Base-by-base conservation (phyloP, 805 yeast species). In the Maudiozyma turicensis region DNA sequence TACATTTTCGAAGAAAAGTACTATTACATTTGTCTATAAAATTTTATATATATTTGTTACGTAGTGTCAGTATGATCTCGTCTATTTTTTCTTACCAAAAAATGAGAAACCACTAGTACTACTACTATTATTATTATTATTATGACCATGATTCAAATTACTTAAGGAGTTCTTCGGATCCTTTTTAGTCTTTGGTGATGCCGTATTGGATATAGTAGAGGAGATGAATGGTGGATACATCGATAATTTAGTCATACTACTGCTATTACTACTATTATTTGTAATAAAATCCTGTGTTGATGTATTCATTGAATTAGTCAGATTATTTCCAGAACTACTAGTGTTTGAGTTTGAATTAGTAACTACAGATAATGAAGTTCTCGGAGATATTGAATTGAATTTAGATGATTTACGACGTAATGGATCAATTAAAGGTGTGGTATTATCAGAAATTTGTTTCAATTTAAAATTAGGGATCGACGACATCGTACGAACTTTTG, bases 11-110 rank as follows among this genome's bases (percentile, higher is more conserved):
- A 32, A 32, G 7, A 32, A 8, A 8, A 10, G 7, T 32, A 32
- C 13, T 14, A n/a, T 35, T n/a, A 13, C 14, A 6, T 35, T 6
- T 35, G 8, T 35, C 38, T 35, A 35, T 39, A 28, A 41, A 33
- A 32, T 9, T 47, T 20, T 44, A 31, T 44, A 35, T 42, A 15
- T 37, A 40, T 26, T 28, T 40, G 41, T 20, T 20, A 20, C 26
- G 4, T 20, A 20, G 4, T 20, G 26, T 20, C 26, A 20, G 26
- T 20, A 20, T 20, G 26, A 20, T 26, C n/a, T 44, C 3, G 30
- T n/a, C 40, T 47, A 51, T 37, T 54, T 58, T 44, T 52, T 56
- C 42, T 52, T 54, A 34, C 55, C 50, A 41, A 58, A 57, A 41
- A 58, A 58, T 10, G 61, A 50, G 43, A 58, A 58, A 3, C 52